Evolutionary conservation across 2,329 filamentous ascomycete species (phyloP).

Genomic region (Trichoderma sp.): DNA sequence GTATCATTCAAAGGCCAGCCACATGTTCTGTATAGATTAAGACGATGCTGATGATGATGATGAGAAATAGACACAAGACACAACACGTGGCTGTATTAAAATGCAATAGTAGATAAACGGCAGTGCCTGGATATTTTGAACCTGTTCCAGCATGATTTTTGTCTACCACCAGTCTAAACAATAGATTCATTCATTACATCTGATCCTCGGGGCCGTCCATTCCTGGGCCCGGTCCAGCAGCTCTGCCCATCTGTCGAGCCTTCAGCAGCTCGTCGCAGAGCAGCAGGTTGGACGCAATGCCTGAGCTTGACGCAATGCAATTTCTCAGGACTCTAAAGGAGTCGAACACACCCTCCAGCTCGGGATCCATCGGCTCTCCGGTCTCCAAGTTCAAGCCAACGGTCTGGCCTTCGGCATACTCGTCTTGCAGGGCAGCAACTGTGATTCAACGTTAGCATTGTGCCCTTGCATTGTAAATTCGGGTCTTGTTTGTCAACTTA

Average conservation of each 20-base stretch:
- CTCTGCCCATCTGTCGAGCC: slow-evolving; percentile 86
- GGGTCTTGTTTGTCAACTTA: slow-evolving; percentile 48
- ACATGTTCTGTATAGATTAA: too few species aligned
- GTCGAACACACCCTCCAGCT: slow-evolving; percentile 88
- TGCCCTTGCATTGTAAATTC: not conserved
- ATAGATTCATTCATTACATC: slow-evolving; percentile 41
- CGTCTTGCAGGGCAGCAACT: slow-evolving; percentile 87
- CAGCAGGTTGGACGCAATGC: slow-evolving; percentile 91
- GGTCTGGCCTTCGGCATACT: slow-evolving; percentile 75
- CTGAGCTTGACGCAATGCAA: slow-evolving; percentile 86
- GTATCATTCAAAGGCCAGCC: not conserved
- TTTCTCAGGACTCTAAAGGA: slow-evolving; percentile 94
- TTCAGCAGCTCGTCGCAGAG: slow-evolving; percentile 97
- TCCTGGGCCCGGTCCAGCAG: slow-evolving; percentile 59
- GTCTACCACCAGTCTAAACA: slow-evolving; percentile 37
- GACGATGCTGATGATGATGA: too few species aligned
- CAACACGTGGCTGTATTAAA: not conserved
- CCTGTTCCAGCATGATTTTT: slow-evolving; percentile 31
- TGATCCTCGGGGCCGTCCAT: slow-evolving; percentile 60
- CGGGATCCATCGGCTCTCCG: slow-evolving; percentile 92
- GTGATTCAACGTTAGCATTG: slow-evolving; percentile 22
- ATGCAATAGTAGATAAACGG: not conserved
- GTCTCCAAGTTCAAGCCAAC: slow-evolving; percentile 84
- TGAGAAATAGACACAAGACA: not conserved
- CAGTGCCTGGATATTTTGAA: not conserved